A percentile compares a stretch with the other conserved stretches of the same genome.
Evolutionary conservation across 768 basidiomycete genomes (phyloP).

Genomic region (Austroboletus eburneus): DNA sequence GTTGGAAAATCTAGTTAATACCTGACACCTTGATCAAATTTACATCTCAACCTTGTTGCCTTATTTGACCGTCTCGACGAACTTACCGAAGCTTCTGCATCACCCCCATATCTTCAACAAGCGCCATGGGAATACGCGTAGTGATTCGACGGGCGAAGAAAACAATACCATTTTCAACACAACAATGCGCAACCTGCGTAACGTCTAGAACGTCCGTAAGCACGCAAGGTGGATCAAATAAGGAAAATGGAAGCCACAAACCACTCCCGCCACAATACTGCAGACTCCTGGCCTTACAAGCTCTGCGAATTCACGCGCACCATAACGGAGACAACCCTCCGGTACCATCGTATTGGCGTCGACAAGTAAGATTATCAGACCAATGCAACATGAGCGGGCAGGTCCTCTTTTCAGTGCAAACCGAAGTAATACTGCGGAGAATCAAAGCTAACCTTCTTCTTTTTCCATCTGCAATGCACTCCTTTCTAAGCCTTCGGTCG

Average conservation of each 20-base stretch:
- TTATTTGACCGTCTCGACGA: too few relatives aligned
- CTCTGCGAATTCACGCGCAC: conserved; percentile 78
- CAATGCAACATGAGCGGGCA: conserved; percentile 67
- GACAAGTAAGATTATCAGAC: conserved; percentile 75
- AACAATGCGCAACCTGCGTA: conserved; percentile 86
- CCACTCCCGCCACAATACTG: conserved; percentile 88
- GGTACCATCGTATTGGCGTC: conserved; percentile 90
- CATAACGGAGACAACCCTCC: conserved; percentile 88
- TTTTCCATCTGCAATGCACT: conserved; percentile 47
- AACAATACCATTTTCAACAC: conserved; percentile 88
- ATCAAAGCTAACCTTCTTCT: conserved; percentile 41
- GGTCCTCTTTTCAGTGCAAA: conserved; percentile 36
- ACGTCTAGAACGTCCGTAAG: conserved; percentile 50
- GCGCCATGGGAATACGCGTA: conserved; percentile 75
- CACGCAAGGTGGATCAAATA: not conserved
- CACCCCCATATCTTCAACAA: too few relatives aligned
- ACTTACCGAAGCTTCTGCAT: too few relatives aligned
- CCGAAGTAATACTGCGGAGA: not conserved
- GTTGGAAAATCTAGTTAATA: too few relatives aligned
- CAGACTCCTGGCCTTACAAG: conserved; percentile 59
- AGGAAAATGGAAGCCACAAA: conserved; percentile 37
- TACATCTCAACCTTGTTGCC: too few relatives aligned
- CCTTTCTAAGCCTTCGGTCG: conserved; percentile 43
- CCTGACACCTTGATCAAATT: too few relatives aligned
- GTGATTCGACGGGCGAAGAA: conserved; percentile 88